Evolutionary conservation across 1,284 basidiomycete genomes (phyloP).

Genomic region (Ceratobasidium sp.): DNA sequence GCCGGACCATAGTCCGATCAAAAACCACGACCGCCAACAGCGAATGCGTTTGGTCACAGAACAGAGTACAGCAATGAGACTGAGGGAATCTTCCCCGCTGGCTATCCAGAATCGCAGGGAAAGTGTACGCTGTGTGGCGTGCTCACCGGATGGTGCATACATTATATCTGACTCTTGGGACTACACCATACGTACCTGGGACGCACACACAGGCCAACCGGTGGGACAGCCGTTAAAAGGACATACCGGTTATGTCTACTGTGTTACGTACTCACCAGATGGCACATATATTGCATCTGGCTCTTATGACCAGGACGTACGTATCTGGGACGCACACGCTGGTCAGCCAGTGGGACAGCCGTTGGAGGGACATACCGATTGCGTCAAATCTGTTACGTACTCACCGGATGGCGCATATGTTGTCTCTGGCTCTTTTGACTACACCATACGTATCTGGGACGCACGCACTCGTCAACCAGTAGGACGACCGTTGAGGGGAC

Average conservation of each 20-base stretch:
- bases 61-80: background rate
- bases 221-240: background rate
- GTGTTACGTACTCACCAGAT: conserved; percentile 17
- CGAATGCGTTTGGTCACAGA: background rate
- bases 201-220: conserved; percentile 11
- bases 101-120: background rate
- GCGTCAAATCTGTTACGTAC: background rate
- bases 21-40: background rate
- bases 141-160: conserved; percentile 32
- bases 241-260: background rate
- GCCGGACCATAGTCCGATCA: background rate
- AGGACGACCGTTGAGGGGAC: conserved; percentile 18
- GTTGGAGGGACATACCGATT: conserved; percentile 52
- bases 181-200: conserved; percentile 33
- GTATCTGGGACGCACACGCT: conserved; percentile 41
- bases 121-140: conserved; percentile 19
- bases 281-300: conserved; percentile 10
- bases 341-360: background rate
- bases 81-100: background rate
- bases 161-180: conserved; percentile 43
- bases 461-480: background rate
- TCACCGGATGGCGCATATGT: conserved; percentile 37
- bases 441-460: conserved; percentile 33
- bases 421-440: conserved; percentile 29
- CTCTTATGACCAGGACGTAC: background rate